Evolutionary conservation across 306 rosid genomes (phyloP), one percentile per base, ranked within the genome.

Genomic region (Castanospermum australe): DNA sequence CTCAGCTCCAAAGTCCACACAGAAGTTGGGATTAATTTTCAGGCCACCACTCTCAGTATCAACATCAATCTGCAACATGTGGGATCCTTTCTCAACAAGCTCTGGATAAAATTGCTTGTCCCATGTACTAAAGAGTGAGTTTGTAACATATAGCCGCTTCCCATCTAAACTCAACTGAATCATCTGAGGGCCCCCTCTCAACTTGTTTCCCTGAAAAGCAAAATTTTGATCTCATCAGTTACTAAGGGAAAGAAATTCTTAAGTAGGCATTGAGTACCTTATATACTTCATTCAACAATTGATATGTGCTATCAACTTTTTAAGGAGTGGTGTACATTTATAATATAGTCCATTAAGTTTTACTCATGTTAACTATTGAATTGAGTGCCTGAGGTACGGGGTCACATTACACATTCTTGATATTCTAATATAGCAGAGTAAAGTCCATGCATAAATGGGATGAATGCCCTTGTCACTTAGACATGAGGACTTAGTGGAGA

Each of bases 111-210:
- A 90, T 17, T 92, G 97, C 45, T 85, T 85, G 82, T 92, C 97
- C 97, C 94, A 92, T 77, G 86, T 10, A 50, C 97, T 91, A 56
- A 86, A 91, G 39, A 91, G 94, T 2, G 97, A 91, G 80, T 91
- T 91, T 15, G 97, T 89, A 44, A 89, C 91, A 8, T 89, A 91
- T 21, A 91, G 88, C 61, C 94, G 67, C 80, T 84, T 91, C 72
- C 97, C 92, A 42, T 89, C 92, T 82, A 91, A 86, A 67, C 94
- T 89, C 71, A 91, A 54, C 67, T 91, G 97, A 55, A 89, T 79
- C 97, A 91, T 89, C 64, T 91, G 97, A 60, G 97, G 97, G 21
- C 92, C 94, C 5, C 83, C 89, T 81, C 94, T 86, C 84, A 91
- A 72, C 50, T 73, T 79, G 2, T 88, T 76, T 71, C 91, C 92